phyloP scores from a whole-genome alignment of 2,329 filamentous ascomycete species.

The Xylariales sp. region DNA sequence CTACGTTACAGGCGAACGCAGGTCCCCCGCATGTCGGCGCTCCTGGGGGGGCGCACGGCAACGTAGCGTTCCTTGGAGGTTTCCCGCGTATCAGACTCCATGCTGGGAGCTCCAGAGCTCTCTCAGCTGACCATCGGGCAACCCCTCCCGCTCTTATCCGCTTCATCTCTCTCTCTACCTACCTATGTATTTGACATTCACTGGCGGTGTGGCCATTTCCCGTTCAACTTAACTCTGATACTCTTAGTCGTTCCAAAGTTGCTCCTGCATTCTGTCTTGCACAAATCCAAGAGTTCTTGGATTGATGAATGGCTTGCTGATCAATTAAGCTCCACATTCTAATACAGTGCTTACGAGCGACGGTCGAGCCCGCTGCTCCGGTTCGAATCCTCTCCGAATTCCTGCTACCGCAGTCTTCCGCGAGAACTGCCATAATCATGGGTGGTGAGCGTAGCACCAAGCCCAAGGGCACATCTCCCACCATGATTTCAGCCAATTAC shows the following conservation, averaged over 20 bases:
- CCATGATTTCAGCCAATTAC: conserved; percentile 31
- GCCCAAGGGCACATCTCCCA: conserved; percentile 35
- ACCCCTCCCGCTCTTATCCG: not conserved
- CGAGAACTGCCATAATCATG: no score
- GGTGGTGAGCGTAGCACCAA: conserved; percentile 41
- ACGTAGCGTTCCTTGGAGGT: not conserved
- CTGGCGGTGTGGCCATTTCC: no score
- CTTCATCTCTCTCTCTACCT: not conserved
- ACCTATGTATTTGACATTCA: no score
- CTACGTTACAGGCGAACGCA: conserved; percentile 7
- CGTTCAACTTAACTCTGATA: no score
- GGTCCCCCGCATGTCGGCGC: conserved; percentile 2
- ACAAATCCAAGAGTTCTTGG: no score
- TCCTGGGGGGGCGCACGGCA: not conserved
- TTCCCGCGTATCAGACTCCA: not conserved
- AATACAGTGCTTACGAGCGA: no score
- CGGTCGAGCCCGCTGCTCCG: no score
- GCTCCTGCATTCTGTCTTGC: no score
- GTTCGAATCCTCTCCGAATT: no score
- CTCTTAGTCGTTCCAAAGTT: no score
- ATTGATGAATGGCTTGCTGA: conserved; percentile 2
- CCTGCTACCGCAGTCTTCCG: no score
- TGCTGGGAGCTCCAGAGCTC: not conserved
- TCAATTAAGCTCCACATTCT: not conserved
- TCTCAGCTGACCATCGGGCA: conserved; percentile 1